Base-by-base conservation (phyloP, 2,329 filamentous ascomycete species). In the Cladophialophora exuberans region DNA sequence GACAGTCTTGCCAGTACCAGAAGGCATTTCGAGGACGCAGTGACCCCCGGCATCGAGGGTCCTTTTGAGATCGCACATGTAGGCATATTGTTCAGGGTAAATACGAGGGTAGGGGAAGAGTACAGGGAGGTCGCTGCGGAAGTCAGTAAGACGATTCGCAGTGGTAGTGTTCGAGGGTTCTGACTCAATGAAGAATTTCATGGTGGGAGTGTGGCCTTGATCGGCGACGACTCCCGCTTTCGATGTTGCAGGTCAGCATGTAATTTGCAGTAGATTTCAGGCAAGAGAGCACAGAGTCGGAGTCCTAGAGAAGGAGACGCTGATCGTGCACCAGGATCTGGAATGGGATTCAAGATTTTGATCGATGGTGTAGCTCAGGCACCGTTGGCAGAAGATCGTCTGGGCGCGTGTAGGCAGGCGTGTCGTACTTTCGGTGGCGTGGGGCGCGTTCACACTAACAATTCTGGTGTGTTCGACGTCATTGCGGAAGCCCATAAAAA, bases 1-100 rank as follows among this genome's bases (percentile, higher is more conserved):
- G 22, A 99, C 89, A 0, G 94, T 99, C 79, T 99, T 99, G 59
- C 94, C 94, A 20, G 94, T 99, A 38, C 94, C 94, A 56, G 94
- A 99, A 73, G 94, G 94, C 94, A 99, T 99, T 76, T 99, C 94
- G 65, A 99, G 77, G 18, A 99, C 93, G 72, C 92, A 97, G 75
- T 99, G 91, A 58, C 94, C 95, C 48, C 90, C 90, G 17, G 87
- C 88, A 80, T 99, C 94, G 67, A 99, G 86, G 17, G 94, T 97
- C 72, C 78, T 83, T 72, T 92, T 92, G 72, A 92, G 83, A 77
- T 90, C 88, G 70, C 86, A 89, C 88, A 92, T 92, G 76, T 92
- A 83, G 70, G 82, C 83, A 85, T 87, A 86, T 77, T 87, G 84
- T 71, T 87, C 85, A 60, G 87, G 84, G 70, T 89, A 89, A 66